These are phyloP conservation scores for Chytriomyces sp. DNA, from an alignment of 192 early-diverging fungal species.

Conservation along the genomic window DNA sequence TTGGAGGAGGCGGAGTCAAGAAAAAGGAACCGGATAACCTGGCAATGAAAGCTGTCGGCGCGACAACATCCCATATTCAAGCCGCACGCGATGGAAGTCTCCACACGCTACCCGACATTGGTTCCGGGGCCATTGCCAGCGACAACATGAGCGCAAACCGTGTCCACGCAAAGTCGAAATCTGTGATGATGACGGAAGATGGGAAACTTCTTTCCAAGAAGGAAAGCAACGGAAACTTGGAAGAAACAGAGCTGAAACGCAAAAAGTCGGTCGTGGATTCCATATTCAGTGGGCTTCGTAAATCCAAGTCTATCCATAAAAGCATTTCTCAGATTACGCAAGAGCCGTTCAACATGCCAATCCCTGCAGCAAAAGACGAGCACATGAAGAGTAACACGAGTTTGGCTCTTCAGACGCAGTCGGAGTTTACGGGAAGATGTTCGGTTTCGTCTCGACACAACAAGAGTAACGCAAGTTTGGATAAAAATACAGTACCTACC, in stretches of 20 bases:
- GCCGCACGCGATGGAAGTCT: neutral
- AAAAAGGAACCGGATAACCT: neutral
- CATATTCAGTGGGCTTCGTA: constrained; percentile 2
- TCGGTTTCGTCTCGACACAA: constrained; percentile 23
- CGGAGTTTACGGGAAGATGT: constrained; percentile 14
- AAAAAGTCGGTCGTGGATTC: constrained; percentile 19
- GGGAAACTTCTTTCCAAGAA: constrained; percentile 2
- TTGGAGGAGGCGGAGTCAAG: neutral
- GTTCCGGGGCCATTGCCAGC: neutral
- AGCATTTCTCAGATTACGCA: constrained; percentile 4
- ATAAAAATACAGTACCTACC: neutral
- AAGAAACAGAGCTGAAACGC: neutral
- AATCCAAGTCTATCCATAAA: neutral
- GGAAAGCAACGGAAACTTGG: neutral
- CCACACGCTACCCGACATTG: neutral
- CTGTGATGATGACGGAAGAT: constrained; percentile 17
- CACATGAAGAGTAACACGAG: neutral
- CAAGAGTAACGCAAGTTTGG: constrained; percentile 2
- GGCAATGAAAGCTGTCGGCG: neutral
- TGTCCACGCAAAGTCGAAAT: neutral
- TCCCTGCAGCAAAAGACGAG: neutral
- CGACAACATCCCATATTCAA: neutral
- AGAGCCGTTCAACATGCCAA: neutral
- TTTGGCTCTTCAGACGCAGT: neutral
- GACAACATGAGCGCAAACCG: neutral